Evolutionary conservation across 2,329 filamentous ascomycete species (phyloP).

Genomic region (Chrysosporium queenslandicum): DNA sequence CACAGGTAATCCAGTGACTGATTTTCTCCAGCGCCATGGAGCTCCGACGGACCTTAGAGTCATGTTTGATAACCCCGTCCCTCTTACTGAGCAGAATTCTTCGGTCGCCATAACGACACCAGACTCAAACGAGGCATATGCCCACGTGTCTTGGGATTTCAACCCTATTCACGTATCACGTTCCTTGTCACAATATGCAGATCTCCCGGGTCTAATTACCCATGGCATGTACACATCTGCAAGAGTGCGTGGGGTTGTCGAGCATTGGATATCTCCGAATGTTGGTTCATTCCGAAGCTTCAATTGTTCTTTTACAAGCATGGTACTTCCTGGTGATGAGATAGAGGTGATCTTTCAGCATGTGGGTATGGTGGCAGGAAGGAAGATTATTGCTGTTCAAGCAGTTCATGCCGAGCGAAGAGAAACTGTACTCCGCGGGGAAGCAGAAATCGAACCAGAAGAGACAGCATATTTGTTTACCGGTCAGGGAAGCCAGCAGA

Average conservation of each 20-base stretch:
- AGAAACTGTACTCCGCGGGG: slow-evolving; percentile 87
- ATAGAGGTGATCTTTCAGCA: slow-evolving; percentile 93
- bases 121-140: slow-evolving; percentile 94
- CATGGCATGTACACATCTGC: slow-evolving; percentile 99
- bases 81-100: slow-evolving; percentile 51
- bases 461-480: slow-evolving; percentile 66
- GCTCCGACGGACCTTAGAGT: slow-evolving; percentile 90
- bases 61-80: slow-evolving; percentile 69
- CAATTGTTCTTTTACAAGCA: slow-evolving; percentile 88
- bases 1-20: slow-evolving; percentile 79
- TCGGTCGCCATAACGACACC: slow-evolving; percentile 81
- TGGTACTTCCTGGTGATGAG: slow-evolving; percentile 94
- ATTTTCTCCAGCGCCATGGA: slow-evolving; percentile 87
- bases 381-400: slow-evolving; percentile 47
- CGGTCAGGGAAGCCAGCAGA: slow-evolving; percentile 34
- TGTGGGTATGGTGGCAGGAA: slow-evolving; percentile 65
- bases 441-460: slow-evolving; percentile 95
- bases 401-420: slow-evolving; percentile 62
- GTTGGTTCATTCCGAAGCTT: slow-evolving; percentile 94
- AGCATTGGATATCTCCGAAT: slow-evolving; percentile 98
- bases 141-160: slow-evolving; percentile 95
- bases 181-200: slow-evolving; percentile 91
- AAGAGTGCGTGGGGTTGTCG: slow-evolving; percentile 84
- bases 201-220: slow-evolving; percentile 90
- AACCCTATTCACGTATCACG: slow-evolving; percentile 98